phyloP scores from a whole-genome alignment of 2,329 filamentous ascomycete species.

The Thielaviopsis cerberus region DNA sequence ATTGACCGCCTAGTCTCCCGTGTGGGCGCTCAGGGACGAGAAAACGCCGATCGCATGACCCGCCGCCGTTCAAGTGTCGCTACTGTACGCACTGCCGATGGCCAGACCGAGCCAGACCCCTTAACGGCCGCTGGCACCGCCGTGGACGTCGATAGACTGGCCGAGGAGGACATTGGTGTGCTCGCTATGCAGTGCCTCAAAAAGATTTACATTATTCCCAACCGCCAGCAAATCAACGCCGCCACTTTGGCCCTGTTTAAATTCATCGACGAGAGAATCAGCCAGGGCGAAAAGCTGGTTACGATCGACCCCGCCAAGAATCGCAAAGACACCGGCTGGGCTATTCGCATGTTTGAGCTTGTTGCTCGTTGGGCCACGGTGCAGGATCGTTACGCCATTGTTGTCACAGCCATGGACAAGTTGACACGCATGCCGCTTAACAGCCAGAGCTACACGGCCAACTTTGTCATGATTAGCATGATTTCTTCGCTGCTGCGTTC shows the following conservation, averaged over 20 bases:
- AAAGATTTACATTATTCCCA: slow-evolving; percentile 67
- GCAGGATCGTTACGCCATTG: slow-evolving; percentile 80
- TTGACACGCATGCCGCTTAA: slow-evolving; percentile 49
- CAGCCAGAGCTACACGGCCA: slow-evolving; percentile 53
- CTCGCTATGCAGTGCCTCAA: slow-evolving; percentile 74
- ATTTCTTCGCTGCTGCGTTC: slow-evolving; percentile 70
- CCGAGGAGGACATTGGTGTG: slow-evolving; percentile 73
- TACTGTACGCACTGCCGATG: slow-evolving; percentile 55
- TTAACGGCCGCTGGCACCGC: slow-evolving; percentile 63
- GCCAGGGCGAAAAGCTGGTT: slow-evolving; percentile 34
- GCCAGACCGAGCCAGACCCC: slow-evolving; percentile 41
- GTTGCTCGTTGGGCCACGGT: slow-evolving; percentile 79
- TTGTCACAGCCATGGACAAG: slow-evolving; percentile 63
- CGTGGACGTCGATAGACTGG: slow-evolving; percentile 72
- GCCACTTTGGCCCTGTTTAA: slow-evolving; percentile 56
- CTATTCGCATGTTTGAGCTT: slow-evolving; percentile 61
- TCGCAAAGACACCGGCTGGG: slow-evolving; percentile 47
- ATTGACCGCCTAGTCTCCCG: slow-evolving; percentile 50
- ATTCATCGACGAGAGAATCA: slow-evolving; percentile 48
- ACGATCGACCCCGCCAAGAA: slow-evolving; percentile 24
- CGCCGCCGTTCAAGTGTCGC: slow-evolving; percentile 60
- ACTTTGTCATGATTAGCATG: slow-evolving; percentile 58
- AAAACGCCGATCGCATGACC: slow-evolving; percentile 42
- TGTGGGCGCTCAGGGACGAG: slow-evolving; percentile 48
- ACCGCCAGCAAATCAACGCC: slow-evolving; percentile 59